Evolutionary conservation across 2,329 filamentous ascomycete genomes (phyloP), one percentile per base, ranked within the genome.

Genomic region (Sporothrix globosa): DNA sequence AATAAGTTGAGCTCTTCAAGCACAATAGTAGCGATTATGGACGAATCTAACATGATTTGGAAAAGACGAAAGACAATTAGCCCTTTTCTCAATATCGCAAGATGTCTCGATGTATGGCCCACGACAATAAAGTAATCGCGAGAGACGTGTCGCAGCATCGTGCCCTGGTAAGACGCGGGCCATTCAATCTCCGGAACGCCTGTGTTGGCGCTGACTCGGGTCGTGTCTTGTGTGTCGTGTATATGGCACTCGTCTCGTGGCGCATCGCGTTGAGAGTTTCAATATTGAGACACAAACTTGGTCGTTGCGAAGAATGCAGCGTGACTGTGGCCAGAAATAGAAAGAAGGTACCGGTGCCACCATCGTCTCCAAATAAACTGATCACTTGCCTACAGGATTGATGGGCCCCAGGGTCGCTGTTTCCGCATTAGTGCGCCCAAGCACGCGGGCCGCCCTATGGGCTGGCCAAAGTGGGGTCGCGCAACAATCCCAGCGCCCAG

Each of bases 391-490:
- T 7, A 17, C 34, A 34, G 30, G 6, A 44, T 60, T 21, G 27
- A 60, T 30, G 14, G 60, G 13, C 21, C 14, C 60, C 19, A 3
- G 58, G 39, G n/a, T 63, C 41, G 58, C 58, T 44, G n/a, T 27
- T 63, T 63, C 61, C 61, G 44, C 61, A 65, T 65, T 65, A 65
- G 61, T 65, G 61, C 39, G 61, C 27, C 61, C 61, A 65, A 65
- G 61, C 61, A 65, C 44, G 44, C 61, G 61, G 61, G 61, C 61
- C 61, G 61, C 58, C 13, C 39, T 46, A 39, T 63, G 58, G 66
- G 52, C 52, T 68, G 41, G 61, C 44, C 44, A 34, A 50, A 39
- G 58, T 63, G 58, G 58, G 58, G 58, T 46, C 9, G 53, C 58
- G 39, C 39, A 39, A 63, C 58, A 46, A 17, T 24, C 24, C 52